phyloP scores from a whole-genome alignment of 139 green algal species.

The Chlorella vulgaris region DNA sequence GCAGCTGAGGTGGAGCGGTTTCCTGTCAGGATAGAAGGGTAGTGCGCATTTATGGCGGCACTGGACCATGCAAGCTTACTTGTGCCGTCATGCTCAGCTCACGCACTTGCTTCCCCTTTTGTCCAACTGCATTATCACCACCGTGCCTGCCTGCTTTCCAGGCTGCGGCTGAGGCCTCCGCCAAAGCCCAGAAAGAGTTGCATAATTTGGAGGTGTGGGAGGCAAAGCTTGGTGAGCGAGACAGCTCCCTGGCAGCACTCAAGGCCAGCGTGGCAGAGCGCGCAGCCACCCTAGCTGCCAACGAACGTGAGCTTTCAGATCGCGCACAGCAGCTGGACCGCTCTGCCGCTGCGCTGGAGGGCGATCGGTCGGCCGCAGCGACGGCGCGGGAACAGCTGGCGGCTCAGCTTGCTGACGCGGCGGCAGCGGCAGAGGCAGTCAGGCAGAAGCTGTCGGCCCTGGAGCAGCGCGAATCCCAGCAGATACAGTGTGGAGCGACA shows the following conservation, averaged over 20 bases:
- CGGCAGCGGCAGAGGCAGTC: neutral
- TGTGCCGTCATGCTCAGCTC: too few species aligned
- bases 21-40: too few species aligned
- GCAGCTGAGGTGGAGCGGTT: too few species aligned
- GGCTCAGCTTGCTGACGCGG: slow-evolving; percentile 15
- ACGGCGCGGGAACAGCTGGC: slow-evolving; percentile 3
- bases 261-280: slow-evolving; percentile 8
- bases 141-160: neutral
- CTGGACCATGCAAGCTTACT: too few species aligned
- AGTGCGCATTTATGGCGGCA: too few species aligned
- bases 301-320: slow-evolving; percentile 24
- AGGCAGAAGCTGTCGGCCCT: neutral
- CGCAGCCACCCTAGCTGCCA: neutral
- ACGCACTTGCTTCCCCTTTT: neutral
- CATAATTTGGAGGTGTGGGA: slow-evolving; percentile 39
- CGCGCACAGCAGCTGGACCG: slow-evolving; percentile 8
- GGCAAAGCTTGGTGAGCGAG: slow-evolving; percentile 25
- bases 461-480: slow-evolving; percentile 16
- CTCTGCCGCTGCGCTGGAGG: neutral
- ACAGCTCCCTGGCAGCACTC: slow-evolving; percentile 24
- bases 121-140: neutral
- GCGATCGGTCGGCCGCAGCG: neutral
- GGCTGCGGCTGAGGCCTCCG: neutral
- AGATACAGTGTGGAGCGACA: slow-evolving; percentile 15
- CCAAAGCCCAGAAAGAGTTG: slow-evolving; percentile 22